Evolutionary conservation across 2,329 filamentous ascomycete species (phyloP), one percentile per base, ranked within the genome.

Genomic region (Trichoderma koningii): DNA sequence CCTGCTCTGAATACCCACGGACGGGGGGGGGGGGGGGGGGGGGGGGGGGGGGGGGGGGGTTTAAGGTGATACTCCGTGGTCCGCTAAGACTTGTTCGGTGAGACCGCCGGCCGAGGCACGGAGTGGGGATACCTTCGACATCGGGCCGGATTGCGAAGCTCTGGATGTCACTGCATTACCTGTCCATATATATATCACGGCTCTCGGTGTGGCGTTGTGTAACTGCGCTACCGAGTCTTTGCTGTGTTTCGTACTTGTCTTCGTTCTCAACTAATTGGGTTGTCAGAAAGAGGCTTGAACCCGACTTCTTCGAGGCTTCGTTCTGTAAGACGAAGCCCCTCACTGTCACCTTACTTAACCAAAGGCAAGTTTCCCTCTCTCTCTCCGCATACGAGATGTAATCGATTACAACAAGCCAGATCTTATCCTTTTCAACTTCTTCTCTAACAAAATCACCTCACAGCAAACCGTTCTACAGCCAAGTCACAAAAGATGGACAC

Each of bases 401-500:
- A 38, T 4, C 10, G 5, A 38, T 14, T 38, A 38, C 34, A 34
- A 34, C 30, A 34, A 12, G 10, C 7, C 2, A 4, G 34, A 38
- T 1, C 9, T 38, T 19, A 10, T 17, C 19, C 17, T 19, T 6
- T 28, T 12, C n/a, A 30, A 52, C 5, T 52, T 4, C 9, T 19
- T 10, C 5, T 30, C 26, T 30, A 19, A 14, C n/a, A 34, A 17
- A 30, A 15, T 51, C 26, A 30, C n/a, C n/a, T n/a, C 17, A 30
- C 28, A 30, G 26, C 2, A 30, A 30, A 23, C 50, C 15, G 26
- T 17, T 28, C 26, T 15, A n/a, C 50, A 26, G 19, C 15, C 30
- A 23, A 10, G 26, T 38, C 34, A 23, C 10, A 2, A 34, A 53
- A 42, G 17, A 87, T 85, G 82, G 73, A 83, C 56, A 75, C 83